A percentile compares a stretch with the other conserved stretches of the same genome.
Evolutionary conservation across 148 eudicot species (phyloP).

Genomic region (Hydrangea macrophylla): DNA sequence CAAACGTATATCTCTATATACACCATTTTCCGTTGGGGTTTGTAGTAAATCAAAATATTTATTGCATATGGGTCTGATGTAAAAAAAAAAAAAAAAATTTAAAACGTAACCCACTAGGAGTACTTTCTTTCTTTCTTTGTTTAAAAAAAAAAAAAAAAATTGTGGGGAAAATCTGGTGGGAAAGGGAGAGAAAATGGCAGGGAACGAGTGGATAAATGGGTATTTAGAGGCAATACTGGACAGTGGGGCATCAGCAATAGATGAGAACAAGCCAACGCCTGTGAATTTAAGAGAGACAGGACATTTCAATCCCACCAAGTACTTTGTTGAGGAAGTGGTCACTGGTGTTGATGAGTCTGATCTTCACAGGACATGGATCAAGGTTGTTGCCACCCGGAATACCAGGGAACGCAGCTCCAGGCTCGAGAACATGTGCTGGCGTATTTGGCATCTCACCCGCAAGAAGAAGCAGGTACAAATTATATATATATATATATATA

Average conservation of each 20-base stretch:
- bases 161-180: neutral
- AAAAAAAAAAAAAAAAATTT: too few species aligned
- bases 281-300: slow-evolving; percentile 23
- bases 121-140: too few species aligned
- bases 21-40: slow-evolving; percentile 1
- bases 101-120: neutral
- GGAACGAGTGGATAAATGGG: slow-evolving; percentile 84
- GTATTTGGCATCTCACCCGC: slow-evolving; percentile 84
- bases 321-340: slow-evolving; percentile 75
- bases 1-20: neutral
- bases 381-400: slow-evolving; percentile 74
- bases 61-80: neutral
- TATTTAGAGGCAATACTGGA: slow-evolving; percentile 70
- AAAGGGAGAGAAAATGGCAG: slow-evolving; percentile 36
- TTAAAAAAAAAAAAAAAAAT: too few species aligned
- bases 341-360: slow-evolving; percentile 68
- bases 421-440: slow-evolving; percentile 84
- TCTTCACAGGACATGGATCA: slow-evolving; percentile 70
- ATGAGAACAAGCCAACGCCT: slow-evolving; percentile 25
- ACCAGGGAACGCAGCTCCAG: slow-evolving; percentile 62
- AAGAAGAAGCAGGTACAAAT: slow-evolving; percentile 85
- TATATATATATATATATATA: neutral
- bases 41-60: neutral
- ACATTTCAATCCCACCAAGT: slow-evolving; percentile 62
- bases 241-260: slow-evolving; percentile 46